A percentile compares a stretch with the other conserved stretches of the same genome.
Evolutionary conservation across 2,329 filamentous ascomycete species (phyloP).

Genomic region (Elsinoe perseae): DNA sequence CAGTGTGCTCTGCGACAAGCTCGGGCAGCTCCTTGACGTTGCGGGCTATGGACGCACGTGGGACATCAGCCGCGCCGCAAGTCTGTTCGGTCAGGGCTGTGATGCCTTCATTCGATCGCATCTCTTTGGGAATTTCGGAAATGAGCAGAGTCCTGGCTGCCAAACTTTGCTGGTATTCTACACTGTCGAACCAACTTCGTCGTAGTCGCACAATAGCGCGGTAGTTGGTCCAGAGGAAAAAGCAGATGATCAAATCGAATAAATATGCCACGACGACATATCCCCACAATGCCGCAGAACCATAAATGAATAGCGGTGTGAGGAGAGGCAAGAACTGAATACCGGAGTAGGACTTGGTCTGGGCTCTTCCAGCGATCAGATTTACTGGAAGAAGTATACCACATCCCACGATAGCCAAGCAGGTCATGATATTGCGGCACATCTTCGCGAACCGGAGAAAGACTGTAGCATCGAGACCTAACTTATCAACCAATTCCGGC

Average conservation of each 20-base stretch:
- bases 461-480: constrained; percentile 84
- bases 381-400: constrained; percentile 77
- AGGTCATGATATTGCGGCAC: constrained; percentile 82
- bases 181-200: constrained; percentile 71
- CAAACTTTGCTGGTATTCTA: constrained; percentile 81
- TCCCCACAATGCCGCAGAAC: constrained; percentile 46
- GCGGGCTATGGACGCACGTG: constrained; percentile 73
- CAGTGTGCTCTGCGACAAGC: constrained; percentile 75
- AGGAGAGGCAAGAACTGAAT: constrained; percentile 47
- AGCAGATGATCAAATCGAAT: constrained; percentile 67
- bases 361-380: constrained; percentile 34
- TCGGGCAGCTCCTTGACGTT: constrained; percentile 87
- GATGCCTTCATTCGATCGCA: constrained; percentile 77
- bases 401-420: constrained; percentile 64
- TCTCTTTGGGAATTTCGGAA: constrained; percentile 72
- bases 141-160: constrained; percentile 64
- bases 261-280: constrained; percentile 53
- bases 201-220: constrained; percentile 62
- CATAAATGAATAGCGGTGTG: constrained; percentile 47
- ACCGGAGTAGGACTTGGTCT: constrained; percentile 26
- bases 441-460: constrained; percentile 85
- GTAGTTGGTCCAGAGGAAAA: constrained; percentile 89
- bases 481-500: constrained; percentile 65
- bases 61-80: constrained; percentile 68
- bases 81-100: constrained; percentile 73